phyloP scores from a whole-genome alignment of 306 rosid species.

The Glycyrrhiza uralensis region DNA sequence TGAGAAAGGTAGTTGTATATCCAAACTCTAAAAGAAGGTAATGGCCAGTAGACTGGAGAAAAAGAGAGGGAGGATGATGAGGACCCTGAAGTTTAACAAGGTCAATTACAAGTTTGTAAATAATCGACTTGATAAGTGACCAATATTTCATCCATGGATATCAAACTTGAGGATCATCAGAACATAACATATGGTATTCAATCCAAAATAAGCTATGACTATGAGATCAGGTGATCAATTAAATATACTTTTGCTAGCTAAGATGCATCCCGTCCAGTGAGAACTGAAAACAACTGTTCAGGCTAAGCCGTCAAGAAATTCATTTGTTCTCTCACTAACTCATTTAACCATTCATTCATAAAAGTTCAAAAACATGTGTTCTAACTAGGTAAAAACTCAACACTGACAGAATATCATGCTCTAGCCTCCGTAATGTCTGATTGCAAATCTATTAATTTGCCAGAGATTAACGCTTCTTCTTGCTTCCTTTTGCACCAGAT shows the following conservation, averaged over 20 bases:
- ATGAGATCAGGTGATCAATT: background rate
- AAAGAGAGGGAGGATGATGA: background rate
- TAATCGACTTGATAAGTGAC: background rate
- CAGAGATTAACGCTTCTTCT: slow-evolving; percentile 81
- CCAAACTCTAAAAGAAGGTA: background rate
- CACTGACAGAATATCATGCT: slow-evolving; percentile 27
- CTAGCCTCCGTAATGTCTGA: slow-evolving; percentile 18
- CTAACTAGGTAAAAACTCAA: slow-evolving; percentile 39
- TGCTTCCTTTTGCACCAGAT: slow-evolving; percentile 80
- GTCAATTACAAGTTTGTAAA: background rate
- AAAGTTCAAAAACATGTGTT: slow-evolving; percentile 27
- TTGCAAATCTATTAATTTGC: slow-evolving; percentile 16
- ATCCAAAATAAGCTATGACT: slow-evolving; percentile 20
- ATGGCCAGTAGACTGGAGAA: background rate
- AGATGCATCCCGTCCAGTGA: slow-evolving; percentile 31
- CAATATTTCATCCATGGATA: background rate
- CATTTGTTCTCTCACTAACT: slow-evolving; percentile 39
- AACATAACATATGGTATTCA: background rate
- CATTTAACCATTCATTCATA: slow-evolving; percentile 25
- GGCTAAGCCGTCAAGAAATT: slow-evolving; percentile 35
- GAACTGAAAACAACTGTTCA: slow-evolving; percentile 30
- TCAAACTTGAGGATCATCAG: background rate
- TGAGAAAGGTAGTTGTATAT: background rate
- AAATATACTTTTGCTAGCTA: slow-evolving; percentile 25
- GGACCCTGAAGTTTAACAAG: background rate